Base-by-base conservation (phyloP, 2,329 filamentous ascomycete genomes). In the Ceratocystis eucalypticola region DNA sequence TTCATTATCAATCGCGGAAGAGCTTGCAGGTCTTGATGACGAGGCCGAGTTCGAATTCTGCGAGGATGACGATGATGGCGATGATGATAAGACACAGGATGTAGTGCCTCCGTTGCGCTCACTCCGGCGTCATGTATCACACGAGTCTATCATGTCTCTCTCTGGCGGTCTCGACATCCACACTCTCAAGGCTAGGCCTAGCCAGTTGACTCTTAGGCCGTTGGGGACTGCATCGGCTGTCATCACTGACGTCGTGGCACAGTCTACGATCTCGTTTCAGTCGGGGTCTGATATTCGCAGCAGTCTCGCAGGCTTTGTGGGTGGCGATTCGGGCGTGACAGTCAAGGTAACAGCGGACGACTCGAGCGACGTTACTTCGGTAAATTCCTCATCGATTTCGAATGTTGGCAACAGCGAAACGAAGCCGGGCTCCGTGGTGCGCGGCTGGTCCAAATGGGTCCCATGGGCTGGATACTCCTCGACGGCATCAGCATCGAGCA, bases 161-260 rank as follows among this genome's bases (percentile, higher is more conserved):
- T 84, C 87, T 0, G 91, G 91, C 3, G 91, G 91, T 1, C 87
- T 96, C 74, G 93, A 96, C 73, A 95, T 96, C 62, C 91, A 96
- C 74, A 91, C 88, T 0, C 80, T 95, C 3, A 86, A 87, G 71
- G 81, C 82, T 1, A 84, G 88, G 3, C 89, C 90, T 0, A 89
- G 88, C 44, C 89, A 95, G 71, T 81, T 94, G 67, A 83, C 86
- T 25, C 72, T 84, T 69, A 73, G 80, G 63, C 78, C 79, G 41
- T 76, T 82, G 28, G 83, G 81, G 67, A 79, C 82, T 45, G 78
- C 79, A 48, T 83, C 82, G 41, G 82, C 82, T 2, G 77, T 84
- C 28, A 76, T 86, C 55, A 83, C 82, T 48, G 80, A 81, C n/a
- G 78, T 87, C 4, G 82, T 78, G 0, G 84, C 85, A 0, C 80